phyloP scores from a whole-genome alignment of 2,329 filamentous ascomycete genomes.

The Exophiala alcalophila region DNA sequence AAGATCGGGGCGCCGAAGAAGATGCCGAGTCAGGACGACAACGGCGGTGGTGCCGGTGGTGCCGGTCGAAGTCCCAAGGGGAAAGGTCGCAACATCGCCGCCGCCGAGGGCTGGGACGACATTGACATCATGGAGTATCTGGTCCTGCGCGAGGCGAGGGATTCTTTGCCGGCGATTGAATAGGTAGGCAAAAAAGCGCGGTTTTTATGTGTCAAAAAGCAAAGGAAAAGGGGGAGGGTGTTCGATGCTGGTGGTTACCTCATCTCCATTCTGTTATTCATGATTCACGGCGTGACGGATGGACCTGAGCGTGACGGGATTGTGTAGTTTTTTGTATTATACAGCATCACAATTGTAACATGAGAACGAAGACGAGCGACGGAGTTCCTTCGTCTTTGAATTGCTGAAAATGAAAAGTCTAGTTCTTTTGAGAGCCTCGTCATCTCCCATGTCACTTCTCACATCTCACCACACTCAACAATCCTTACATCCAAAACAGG shows the following conservation, averaged over 20 bases:
- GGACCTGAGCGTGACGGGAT: too few relatives aligned
- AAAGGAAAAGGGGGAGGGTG: too few relatives aligned
- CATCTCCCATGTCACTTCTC: conserved; percentile 16
- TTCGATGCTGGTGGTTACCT: too few relatives aligned
- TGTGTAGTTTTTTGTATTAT: too few relatives aligned
- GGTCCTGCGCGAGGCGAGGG: conserved; percentile 15
- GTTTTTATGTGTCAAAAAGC: too few relatives aligned
- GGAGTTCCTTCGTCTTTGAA: too few relatives aligned
- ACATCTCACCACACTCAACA: conserved; percentile 93
- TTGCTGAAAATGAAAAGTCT: too few relatives aligned
- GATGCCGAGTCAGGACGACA: background rate
- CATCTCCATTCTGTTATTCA: too few relatives aligned
- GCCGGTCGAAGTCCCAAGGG: background rate
- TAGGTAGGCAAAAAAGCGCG: background rate
- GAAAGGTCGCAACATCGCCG: background rate
- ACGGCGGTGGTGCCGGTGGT: background rate
- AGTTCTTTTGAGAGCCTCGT: background rate
- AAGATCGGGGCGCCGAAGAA: conserved; percentile 14
- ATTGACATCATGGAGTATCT: conserved; percentile 18
- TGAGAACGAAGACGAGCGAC: too few relatives aligned
- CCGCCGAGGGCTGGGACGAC: background rate
- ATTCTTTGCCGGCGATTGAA: conserved; percentile 13
- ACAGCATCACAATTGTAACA: too few relatives aligned
- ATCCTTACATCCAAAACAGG: conserved; percentile 83
- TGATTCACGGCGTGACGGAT: too few relatives aligned